phyloP scores from a whole-genome alignment of 2,329 filamentous ascomycete species.

The Polychaeton citri region DNA sequence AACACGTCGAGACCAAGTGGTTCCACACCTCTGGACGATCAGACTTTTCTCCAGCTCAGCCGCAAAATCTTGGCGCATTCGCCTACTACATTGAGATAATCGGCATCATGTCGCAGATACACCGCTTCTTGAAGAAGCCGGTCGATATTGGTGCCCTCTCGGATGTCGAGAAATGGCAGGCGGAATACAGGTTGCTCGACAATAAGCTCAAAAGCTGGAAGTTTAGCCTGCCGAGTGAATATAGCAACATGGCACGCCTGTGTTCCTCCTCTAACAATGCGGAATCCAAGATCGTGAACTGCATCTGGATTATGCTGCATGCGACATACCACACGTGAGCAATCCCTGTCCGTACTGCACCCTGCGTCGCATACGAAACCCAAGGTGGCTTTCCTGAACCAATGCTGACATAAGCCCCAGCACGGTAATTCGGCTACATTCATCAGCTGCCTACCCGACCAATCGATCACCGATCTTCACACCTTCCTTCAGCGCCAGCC shows the following conservation, averaged over 20 bases:
- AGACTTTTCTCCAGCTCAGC: slow-evolving; percentile 40
- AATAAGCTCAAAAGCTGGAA: slow-evolving; percentile 71
- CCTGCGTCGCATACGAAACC: no score
- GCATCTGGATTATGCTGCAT: slow-evolving; percentile 83
- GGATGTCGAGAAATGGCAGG: slow-evolving; percentile 83
- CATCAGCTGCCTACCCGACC: slow-evolving; percentile 82
- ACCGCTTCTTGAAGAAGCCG: slow-evolving; percentile 76
- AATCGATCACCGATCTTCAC: slow-evolving; percentile 81
- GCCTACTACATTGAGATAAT: slow-evolving; percentile 84
- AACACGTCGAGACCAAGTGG: slow-evolving; percentile 72
- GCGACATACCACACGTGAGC: slow-evolving; percentile 72
- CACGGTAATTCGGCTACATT: slow-evolving; percentile 79
- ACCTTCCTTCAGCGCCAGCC: slow-evolving; percentile 71
- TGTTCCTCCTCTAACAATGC: slow-evolving; percentile 45
- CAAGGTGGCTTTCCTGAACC: no score
- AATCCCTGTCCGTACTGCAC: background rate
- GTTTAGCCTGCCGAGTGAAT: slow-evolving; percentile 67
- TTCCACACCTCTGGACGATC: slow-evolving; percentile 41
- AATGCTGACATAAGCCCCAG: slow-evolving; percentile 22
- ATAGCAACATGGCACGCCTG: slow-evolving; percentile 68
- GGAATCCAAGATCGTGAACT: slow-evolving; percentile 55
- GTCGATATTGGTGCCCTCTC: slow-evolving; percentile 74
- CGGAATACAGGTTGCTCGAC: slow-evolving; percentile 74
- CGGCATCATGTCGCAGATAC: slow-evolving; percentile 74
- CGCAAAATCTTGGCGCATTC: slow-evolving; percentile 76